Conservation (phyloP, 768 basidiomycete species). For the Rhodotorula babjevae region DNA sequence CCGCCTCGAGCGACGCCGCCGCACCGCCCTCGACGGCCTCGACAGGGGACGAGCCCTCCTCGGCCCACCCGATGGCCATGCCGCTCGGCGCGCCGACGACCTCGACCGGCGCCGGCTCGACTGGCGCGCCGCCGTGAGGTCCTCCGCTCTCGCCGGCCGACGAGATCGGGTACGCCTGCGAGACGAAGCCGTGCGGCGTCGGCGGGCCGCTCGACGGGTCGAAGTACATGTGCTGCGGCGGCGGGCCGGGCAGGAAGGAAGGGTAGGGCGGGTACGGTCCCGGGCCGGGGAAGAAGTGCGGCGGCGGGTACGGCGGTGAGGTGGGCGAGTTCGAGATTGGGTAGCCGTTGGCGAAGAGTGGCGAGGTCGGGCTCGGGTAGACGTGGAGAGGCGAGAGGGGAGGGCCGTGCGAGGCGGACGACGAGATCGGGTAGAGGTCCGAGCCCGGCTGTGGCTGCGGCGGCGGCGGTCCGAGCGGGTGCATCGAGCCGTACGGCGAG, state of each 20-base stretch:
- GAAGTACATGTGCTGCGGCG: not conserved
- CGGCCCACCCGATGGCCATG: not conserved
- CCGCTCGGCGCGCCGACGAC: not conserved
- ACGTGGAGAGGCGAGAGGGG: not conserved
- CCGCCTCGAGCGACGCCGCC: too few species aligned
- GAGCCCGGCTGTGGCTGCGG: not conserved
- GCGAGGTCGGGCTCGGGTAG: not conserved
- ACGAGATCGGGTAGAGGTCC: slow-evolving; percentile 12
- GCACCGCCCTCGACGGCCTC: too few species aligned
- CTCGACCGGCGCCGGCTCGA: too few species aligned
- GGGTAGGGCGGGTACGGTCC: not conserved
- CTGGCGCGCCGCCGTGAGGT: too few species aligned
- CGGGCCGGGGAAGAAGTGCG: not conserved
- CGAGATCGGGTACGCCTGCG: not conserved
- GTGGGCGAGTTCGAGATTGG: not conserved
- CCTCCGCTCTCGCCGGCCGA: not conserved
- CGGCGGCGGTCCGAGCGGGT: too few species aligned
- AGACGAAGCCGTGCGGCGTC: too few species aligned
- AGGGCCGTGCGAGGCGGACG: not conserved
- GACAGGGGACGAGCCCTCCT: not conserved
- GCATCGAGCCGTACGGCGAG: not conserved
- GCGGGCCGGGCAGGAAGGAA: not conserved
- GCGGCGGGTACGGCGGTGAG: not conserved
- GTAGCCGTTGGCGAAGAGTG: not conserved
- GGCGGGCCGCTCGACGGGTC: not conserved